Base-by-base conservation (phyloP, 2,329 filamentous ascomycete genomes). In the Lachnellula arida region DNA sequence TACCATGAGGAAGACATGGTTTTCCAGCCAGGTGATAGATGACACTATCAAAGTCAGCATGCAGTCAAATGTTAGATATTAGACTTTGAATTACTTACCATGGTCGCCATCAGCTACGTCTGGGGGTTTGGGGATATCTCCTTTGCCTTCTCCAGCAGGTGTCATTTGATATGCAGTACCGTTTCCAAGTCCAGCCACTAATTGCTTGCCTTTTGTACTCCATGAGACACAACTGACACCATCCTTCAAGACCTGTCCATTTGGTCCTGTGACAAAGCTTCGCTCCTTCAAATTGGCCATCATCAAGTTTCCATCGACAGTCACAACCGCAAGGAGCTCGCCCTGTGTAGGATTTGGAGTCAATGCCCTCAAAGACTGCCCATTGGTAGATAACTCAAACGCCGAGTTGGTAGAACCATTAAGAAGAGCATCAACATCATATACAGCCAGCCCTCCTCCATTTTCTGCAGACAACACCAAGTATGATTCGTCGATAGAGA, bases 151-250 rank as follows among this genome's bases (percentile, higher is more conserved):
- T 47, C 93, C 93, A 64, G 90, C 83, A 0, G 88, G 89, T 7
- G 89, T 91, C 81, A 97, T 87, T 71, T 97, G 92, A 54, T 82
- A 81, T 51, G 88, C 85, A 12, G 85, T 86, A 56, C 94, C 94
- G 72, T 97, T 84, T 6, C 79, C 85, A 64, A 94, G 77, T 15
- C 95, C 94, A 63, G 90, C 92, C 46, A 96, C 86, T 44, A 99
- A 77, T 70, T 97, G 93, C 71, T 96, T 99, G 47, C 94, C 94
- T 69, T 87, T 90, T 58, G 84, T 87, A 71, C 94, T 99, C 94
- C 95, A 99, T 54, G 89, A 87, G 5, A 90, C 81, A 66, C 88
- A 94, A 68, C 86, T 91, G 28, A 96, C 92, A 48, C 88, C 86
- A 28, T 81, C 77, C 66, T 86, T 89, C 60, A 96, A 76, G 0